Evolutionary conservation across 106 monocot genomes (phyloP).

Genomic region (Dendrobium chrysotoxum): DNA sequence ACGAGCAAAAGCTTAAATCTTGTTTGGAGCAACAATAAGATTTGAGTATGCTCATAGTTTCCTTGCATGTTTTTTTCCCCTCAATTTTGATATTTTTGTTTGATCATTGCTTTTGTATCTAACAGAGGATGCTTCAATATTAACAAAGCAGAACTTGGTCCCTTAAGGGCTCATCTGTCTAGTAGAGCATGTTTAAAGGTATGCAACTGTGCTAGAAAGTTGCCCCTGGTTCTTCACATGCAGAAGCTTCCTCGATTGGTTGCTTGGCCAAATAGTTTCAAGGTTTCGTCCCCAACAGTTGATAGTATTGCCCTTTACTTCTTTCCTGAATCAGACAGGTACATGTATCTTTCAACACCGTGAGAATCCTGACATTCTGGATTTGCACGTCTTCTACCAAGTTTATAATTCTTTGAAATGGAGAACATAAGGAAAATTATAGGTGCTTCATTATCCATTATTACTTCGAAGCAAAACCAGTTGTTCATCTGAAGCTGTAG

Average conservation of each 20-base stretch:
- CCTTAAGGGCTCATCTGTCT: slow-evolving; percentile 20
- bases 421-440: not conserved
- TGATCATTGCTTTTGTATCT: not conserved
- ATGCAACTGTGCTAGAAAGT: not conserved
- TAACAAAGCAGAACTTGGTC: slow-evolving; percentile 10
- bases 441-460: not conserved
- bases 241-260: slow-evolving; percentile 20
- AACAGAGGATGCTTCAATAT: slow-evolving; percentile 23
- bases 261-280: slow-evolving; percentile 29
- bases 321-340: slow-evolving; percentile 11
- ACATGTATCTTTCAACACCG: not conserved
- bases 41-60: not conserved
- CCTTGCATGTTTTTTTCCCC: not conserved
- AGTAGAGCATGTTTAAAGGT: slow-evolving; percentile 22
- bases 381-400: not conserved
- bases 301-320: slow-evolving; percentile 20
- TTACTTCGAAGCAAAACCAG: not conserved
- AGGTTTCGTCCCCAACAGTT: slow-evolving; percentile 13
- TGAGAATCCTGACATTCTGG: not conserved
- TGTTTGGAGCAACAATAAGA: not conserved
- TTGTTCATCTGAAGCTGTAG: too few species aligned
- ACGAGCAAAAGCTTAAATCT: not conserved
- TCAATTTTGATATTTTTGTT: not conserved
- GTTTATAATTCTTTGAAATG: not conserved
- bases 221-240: slow-evolving; percentile 16